Evolutionary conservation across 1,139 yeast genomes (phyloP).

Genomic region (Saccharomyces hybrid): DNA sequence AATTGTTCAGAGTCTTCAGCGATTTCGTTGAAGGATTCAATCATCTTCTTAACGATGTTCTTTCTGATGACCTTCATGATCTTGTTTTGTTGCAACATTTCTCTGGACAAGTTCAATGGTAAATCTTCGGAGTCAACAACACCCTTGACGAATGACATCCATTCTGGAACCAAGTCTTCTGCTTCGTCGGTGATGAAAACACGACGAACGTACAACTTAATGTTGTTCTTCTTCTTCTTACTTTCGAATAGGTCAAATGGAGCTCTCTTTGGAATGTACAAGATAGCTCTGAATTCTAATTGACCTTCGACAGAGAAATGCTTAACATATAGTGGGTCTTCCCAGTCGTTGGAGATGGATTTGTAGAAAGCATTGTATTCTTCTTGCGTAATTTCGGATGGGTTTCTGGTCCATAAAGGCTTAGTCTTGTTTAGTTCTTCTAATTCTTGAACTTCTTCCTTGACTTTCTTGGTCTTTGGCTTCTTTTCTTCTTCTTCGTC

Average conservation of each 20-base stretch:
- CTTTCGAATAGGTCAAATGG: conserved; percentile 96
- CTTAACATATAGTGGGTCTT: conserved; percentile 98
- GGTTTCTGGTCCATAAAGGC: conserved; percentile 99
- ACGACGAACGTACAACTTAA: conserved; percentile 98
- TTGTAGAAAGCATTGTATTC: conserved; percentile 99
- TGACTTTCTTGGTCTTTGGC: conserved; percentile 68
- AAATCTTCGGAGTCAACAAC: conserved; percentile 99
- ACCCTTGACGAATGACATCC: conserved; percentile 97
- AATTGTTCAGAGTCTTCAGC: conserved; percentile 99
- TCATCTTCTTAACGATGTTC: conserved; percentile 97
- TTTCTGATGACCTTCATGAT: conserved; percentile 98
- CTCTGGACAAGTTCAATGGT: conserved; percentile 99
- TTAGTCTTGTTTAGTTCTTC: conserved; percentile 99
- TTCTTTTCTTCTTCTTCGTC: background rate
- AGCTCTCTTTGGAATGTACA: conserved; percentile 98
- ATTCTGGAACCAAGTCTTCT: conserved; percentile 98
- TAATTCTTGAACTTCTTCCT: conserved; percentile 78
- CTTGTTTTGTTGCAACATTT: conserved; percentile 99
- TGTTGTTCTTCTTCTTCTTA: conserved; percentile 98
- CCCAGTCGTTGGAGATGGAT: conserved; percentile 99
- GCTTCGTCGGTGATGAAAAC: conserved; percentile 99
- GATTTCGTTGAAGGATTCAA: conserved; percentile 97
- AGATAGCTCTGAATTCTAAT: conserved; percentile 96
- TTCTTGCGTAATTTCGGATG: conserved; percentile 60
- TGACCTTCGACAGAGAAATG: conserved; percentile 99